Conservation (phyloP, 805 yeast genomes). For the Komagataella populi region DNA sequence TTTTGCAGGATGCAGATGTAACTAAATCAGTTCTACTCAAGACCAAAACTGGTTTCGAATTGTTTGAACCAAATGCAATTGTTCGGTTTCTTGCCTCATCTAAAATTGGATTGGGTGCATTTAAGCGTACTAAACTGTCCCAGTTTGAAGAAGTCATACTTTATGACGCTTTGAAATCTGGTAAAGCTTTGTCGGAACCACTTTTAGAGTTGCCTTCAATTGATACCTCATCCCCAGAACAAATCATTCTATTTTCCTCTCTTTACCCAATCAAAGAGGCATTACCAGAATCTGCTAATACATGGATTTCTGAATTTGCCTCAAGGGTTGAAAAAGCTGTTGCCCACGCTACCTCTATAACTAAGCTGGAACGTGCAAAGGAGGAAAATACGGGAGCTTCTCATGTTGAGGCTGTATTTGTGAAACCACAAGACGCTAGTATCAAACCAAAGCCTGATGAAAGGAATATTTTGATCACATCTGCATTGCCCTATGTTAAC, state of each 20-base stretch:
- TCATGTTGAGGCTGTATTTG: slow-evolving; percentile 9
- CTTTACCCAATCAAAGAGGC: slow-evolving; percentile 28
- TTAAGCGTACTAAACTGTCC: slow-evolving; percentile 19
- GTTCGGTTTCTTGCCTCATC: slow-evolving; percentile 41
- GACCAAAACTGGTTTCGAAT: slow-evolving; percentile 28
- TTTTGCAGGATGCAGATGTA: slow-evolving; percentile 1
- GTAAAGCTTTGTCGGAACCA: slow-evolving; percentile 7
- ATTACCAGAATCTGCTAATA: slow-evolving; percentile 5
- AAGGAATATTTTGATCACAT: slow-evolving; percentile 78
- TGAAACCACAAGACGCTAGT: slow-evolving; percentile 13
- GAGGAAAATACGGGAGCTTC: slow-evolving; percentile 27
- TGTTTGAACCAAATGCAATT: slow-evolving; percentile 56
- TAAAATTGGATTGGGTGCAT: slow-evolving; percentile 9
- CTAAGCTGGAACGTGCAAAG: slow-evolving; percentile 26
- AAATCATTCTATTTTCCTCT: slow-evolving; percentile 46
- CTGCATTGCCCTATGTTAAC: slow-evolving; percentile 96
- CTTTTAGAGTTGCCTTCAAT: slow-evolving; percentile 9
- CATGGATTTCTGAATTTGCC: slow-evolving; percentile 30
- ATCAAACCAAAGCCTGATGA: slow-evolving; percentile 58
- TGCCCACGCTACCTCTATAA: slow-evolving; percentile 28
- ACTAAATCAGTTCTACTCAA: not conserved
- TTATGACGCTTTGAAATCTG: slow-evolving; percentile 23
- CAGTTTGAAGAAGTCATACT: slow-evolving; percentile 30
- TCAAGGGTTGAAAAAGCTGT: slow-evolving; percentile 30
- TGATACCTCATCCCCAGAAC: slow-evolving; percentile 28